These are phyloP conservation scores for Aspergillus brasiliensis DNA, from an alignment of 2,329 filamentous ascomycete species.

Conservation along the genomic window DNA sequence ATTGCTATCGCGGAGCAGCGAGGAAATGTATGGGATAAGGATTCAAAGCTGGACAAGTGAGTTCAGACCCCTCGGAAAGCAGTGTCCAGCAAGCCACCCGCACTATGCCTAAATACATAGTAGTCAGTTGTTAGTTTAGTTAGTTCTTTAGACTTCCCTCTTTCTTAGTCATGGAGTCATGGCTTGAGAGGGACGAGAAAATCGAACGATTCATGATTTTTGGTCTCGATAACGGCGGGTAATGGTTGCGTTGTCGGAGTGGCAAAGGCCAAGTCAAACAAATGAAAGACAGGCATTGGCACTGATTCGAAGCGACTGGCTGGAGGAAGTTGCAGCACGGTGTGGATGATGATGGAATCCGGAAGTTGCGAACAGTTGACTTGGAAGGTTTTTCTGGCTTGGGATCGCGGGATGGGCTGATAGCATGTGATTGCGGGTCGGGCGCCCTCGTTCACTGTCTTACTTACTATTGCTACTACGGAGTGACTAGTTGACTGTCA, in stretches of 20 bases:
- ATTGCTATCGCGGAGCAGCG: slow-evolving; percentile 3
- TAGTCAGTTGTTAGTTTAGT: too few relatives aligned
- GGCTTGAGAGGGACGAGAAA: not conserved
- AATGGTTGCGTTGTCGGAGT: slow-evolving; percentile 15
- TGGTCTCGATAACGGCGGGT: slow-evolving; percentile 2
- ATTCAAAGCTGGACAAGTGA: slow-evolving; percentile 3
- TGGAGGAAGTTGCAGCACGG: not conserved
- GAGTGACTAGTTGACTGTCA: too few relatives aligned
- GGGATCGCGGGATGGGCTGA: not conserved
- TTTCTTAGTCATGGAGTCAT: too few relatives aligned
- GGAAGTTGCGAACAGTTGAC: slow-evolving; percentile 1
- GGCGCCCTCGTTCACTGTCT: slow-evolving; percentile 6
- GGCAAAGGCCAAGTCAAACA: slow-evolving; percentile 3
- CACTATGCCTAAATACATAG: not conserved
- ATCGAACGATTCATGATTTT: slow-evolving; percentile 5
- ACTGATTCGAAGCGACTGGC: slow-evolving; percentile 1
- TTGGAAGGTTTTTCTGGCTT: not conserved
- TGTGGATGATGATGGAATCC: not conserved
- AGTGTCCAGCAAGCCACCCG: not conserved
- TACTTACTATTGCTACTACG: too few relatives aligned
- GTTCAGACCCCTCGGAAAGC: slow-evolving; percentile 15
- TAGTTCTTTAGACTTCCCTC: too few relatives aligned
- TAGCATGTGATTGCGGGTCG: slow-evolving; percentile 40
- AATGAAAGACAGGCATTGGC: not conserved
- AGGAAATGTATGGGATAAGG: not conserved